These are phyloP conservation scores for Arthroderma sp. DNA, from an alignment of 2,329 filamentous ascomycete species.

Conservation along the genomic window DNA sequence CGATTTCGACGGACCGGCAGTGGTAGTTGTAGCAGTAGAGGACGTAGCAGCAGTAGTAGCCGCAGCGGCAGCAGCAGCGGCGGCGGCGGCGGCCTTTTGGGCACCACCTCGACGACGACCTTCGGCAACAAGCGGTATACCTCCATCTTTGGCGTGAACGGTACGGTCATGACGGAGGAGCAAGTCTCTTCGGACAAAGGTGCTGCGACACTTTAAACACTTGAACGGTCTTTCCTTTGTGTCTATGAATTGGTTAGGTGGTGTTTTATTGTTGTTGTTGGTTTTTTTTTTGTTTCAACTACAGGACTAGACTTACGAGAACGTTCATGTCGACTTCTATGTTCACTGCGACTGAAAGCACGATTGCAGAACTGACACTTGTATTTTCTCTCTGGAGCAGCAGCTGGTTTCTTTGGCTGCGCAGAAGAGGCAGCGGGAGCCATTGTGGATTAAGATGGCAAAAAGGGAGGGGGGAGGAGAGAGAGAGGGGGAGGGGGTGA, in stretches of 20 bases:
- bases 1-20: constrained; percentile 56
- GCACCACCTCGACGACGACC: constrained; percentile 54
- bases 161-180: constrained; percentile 94
- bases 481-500: constrained; percentile 11
- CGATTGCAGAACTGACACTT: constrained; percentile 98
- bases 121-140: constrained; percentile 84
- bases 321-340: constrained; percentile 90
- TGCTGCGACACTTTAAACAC: constrained; percentile 95
- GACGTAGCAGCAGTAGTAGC: constrained; percentile 3
- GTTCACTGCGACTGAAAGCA: constrained; percentile 94
- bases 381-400: constrained; percentile 92
- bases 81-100: constrained; percentile 27
- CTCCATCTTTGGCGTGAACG: constrained; percentile 95
- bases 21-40: constrained; percentile 10
- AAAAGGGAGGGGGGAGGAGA: constrained; percentile 11
- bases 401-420: constrained; percentile 66
- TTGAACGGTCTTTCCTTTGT: constrained; percentile 99
- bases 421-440: constrained; percentile 48
- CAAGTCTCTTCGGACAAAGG: constrained; percentile 92
- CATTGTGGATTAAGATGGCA: constrained; percentile 18
- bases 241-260: constrained; percentile 42
- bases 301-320: constrained; percentile 62
- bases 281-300: background rate
- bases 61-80: constrained; percentile 20
- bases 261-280: background rate